These are phyloP conservation scores for Pleurotus giganteus DNA, from an alignment of 768 basidiomycete species.

Conservation along the genomic window DNA sequence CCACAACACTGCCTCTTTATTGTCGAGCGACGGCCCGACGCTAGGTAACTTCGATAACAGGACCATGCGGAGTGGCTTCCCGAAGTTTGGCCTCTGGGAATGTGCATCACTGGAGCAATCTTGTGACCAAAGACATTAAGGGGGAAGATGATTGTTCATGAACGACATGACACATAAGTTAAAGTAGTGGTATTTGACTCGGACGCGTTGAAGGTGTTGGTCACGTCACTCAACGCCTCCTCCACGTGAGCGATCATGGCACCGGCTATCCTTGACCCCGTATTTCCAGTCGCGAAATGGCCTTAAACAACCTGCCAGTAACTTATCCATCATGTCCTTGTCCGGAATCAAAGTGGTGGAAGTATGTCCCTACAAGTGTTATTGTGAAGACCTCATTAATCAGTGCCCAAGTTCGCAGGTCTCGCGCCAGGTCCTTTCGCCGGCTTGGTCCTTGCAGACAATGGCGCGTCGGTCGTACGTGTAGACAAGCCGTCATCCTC, in stretches of 20 bases:
- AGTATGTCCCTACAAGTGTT: conserved; percentile 9
- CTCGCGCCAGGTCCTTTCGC: conserved; percentile 82
- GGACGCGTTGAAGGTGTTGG: no score
- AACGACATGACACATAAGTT: background rate
- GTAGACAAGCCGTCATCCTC: conserved; percentile 59
- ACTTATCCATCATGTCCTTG: conserved; percentile 39
- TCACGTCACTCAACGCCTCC: no score
- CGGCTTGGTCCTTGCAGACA: conserved; percentile 74
- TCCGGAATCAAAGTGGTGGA: conserved; percentile 40
- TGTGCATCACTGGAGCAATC: background rate
- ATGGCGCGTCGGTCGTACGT: conserved; percentile 74
- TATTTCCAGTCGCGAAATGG: no score
- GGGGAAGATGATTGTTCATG: background rate
- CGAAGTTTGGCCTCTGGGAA: background rate
- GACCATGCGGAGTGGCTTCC: background rate
- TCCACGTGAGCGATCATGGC: no score
- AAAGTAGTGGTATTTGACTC: no score
- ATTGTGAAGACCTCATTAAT: background rate
- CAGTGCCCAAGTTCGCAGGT: conserved; percentile 64
- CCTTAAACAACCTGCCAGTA: background rate
- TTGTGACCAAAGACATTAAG: background rate
- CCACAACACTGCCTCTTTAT: no score
- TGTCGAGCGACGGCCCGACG: background rate
- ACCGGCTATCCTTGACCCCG: no score
- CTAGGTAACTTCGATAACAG: background rate